Base-by-base conservation (phyloP, 495 filamentous ascomycete genomes). In the Hypoxylon fuscum region DNA sequence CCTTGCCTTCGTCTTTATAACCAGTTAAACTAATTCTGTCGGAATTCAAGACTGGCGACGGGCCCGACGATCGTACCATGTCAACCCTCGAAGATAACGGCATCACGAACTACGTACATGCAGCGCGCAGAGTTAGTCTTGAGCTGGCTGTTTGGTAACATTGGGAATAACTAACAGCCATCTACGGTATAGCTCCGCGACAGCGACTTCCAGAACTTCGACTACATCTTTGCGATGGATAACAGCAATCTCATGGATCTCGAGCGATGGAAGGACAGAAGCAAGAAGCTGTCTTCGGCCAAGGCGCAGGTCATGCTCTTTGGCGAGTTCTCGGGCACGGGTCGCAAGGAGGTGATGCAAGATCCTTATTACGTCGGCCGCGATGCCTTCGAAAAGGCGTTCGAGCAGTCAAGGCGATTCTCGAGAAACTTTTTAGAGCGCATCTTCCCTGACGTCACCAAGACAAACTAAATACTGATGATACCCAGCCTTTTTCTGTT, bases 221-320 rank as follows among this genome's bases (percentile, higher is more conserved):
- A 98, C 72, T 98, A 94, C 70, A 86, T 98, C 51, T 81, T 98
- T 47, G 93, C 91, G 35, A 98, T 98, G 95, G 95, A 98, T 72
- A 79, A 88, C 27, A 79, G 84, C n/a, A 98, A 97, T 71, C 74
- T 94, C 8, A 74, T 79, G 27, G 87, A 97, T 66, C 74, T 97
- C 58, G 64, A 86, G 59, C 78, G 85, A 22, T 72, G 89, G 64
- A 74, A 79, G 60, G 76, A 79, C 46, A 79, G 44, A 81, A 82
- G 48, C 75, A 87, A 15, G 75, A 76, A 73, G 60, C 73, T 68
- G 64, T 76, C 56, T 25, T 55, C 41, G 7, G 56, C 47, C 64
- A 79, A 80, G 70, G 83, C 81, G 41, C 77, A 82, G 60, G 83
- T 97, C 35, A 88, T 88, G 72, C 75, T 98, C 25, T 97, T 96